phyloP scores from a whole-genome alignment of 2,329 filamentous ascomycete species.

The Sporothrix brunneoviolacea region DNA sequence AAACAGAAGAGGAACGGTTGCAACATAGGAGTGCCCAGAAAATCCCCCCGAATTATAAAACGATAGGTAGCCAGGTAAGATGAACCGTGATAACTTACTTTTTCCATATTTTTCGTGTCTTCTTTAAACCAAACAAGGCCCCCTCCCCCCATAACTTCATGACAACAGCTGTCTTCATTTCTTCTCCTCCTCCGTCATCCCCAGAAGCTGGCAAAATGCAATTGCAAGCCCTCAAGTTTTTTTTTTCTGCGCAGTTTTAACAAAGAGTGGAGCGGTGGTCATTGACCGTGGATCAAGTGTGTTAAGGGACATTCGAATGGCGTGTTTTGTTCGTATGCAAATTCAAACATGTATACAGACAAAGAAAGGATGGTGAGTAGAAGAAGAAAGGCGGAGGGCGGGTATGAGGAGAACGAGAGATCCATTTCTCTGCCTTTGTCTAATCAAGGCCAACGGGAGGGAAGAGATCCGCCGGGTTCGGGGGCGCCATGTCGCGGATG shows the following conservation, averaged over 20 bases:
- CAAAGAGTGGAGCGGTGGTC: slow-evolving; percentile 14
- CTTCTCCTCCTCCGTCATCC: background rate
- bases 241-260: slow-evolving; percentile 8
- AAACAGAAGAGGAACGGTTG: background rate
- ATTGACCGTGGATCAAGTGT: background rate
- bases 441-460: slow-evolving; percentile 17
- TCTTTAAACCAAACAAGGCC: background rate
- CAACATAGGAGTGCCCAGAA: too few relatives aligned
- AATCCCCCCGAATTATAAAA: too few relatives aligned
- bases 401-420: background rate
- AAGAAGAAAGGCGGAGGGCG: background rate
- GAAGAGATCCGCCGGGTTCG: slow-evolving; percentile 14
- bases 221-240: background rate
- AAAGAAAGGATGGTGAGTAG: background rate
- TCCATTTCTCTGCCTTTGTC: background rate
- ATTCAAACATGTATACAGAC: too few relatives aligned
- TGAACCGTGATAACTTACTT: too few relatives aligned
- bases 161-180: background rate
- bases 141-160: background rate
- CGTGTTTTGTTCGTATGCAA: too few relatives aligned
- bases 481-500: slow-evolving; percentile 13
- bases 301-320: too few relatives aligned
- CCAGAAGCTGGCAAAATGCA: too few relatives aligned
- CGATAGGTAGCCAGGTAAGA: too few relatives aligned
- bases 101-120: too few relatives aligned